These are phyloP conservation scores for Pulveroboletus sp. DNA, from an alignment of 768 basidiomycete genomes.

Conservation along the genomic window DNA sequence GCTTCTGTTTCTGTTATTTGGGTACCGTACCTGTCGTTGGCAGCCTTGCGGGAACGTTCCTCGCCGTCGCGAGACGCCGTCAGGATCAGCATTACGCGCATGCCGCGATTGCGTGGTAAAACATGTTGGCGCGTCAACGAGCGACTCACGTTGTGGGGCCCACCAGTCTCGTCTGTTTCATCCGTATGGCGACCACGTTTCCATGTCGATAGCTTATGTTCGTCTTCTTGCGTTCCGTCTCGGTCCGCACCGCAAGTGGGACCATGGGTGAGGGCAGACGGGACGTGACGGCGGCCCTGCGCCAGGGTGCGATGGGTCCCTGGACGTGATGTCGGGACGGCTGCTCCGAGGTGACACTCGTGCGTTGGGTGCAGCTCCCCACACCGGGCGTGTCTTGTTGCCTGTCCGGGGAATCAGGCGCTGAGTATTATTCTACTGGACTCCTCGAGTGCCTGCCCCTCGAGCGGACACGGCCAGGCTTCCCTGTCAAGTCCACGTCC, in stretches of 20 bases:
- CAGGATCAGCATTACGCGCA: not conserved
- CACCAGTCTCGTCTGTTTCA: not conserved
- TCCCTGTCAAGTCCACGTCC: conserved; percentile 8
- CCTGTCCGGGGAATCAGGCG: conserved; percentile 22
- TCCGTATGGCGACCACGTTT: conserved; percentile 10
- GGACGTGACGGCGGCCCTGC: not conserved
- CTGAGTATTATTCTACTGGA: not conserved
- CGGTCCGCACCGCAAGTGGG: conserved; percentile 8
- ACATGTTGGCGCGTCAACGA: not conserved
- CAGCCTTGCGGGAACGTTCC: conserved; percentile 2
- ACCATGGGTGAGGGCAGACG: conserved; percentile 14
- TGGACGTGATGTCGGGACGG: conserved; percentile 13
- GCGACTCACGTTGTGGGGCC: not conserved
- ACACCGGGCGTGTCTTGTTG: conserved; percentile 3
- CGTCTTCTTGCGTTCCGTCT: conserved; percentile 5
- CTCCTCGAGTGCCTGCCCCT: not conserved
- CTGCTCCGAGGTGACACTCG: conserved; percentile 6
- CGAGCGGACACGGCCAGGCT: conserved; percentile 6
- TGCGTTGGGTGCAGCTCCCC: not conserved
- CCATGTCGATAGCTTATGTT: conserved; percentile 12
- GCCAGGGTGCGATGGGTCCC: not conserved
- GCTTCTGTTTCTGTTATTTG: not conserved
- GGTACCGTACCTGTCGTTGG: not conserved
- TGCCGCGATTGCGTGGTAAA: conserved; percentile 1
- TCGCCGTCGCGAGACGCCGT: not conserved